Evolutionary conservation across 371 early-diverging fungal species (phyloP).

Genomic region (Syncephalis fuscata): DNA sequence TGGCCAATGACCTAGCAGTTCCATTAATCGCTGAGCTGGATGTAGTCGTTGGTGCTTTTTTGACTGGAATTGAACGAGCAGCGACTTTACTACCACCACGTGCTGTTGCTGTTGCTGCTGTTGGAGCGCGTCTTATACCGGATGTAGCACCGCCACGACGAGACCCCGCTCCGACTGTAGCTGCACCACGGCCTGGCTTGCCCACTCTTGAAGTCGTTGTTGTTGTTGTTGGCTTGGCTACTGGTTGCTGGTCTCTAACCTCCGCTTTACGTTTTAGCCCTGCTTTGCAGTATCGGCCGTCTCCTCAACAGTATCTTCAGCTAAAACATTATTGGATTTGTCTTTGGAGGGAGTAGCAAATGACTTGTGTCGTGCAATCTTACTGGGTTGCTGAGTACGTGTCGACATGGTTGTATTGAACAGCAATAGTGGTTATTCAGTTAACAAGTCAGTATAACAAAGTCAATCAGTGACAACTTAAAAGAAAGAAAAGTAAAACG

Average conservation of each 20-base stretch:
- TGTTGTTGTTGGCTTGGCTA: slow-evolving; percentile 4
- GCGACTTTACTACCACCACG: neutral
- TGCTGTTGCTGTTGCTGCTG: neutral
- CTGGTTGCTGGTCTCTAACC: neutral
- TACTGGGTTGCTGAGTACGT: too few species aligned
- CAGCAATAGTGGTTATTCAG: too few species aligned
- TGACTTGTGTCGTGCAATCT: too few species aligned
- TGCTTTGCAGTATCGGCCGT: neutral
- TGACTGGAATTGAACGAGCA: slow-evolving; percentile 1
- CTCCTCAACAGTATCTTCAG: neutral
- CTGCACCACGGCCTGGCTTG: too few species aligned
- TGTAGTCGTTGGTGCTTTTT: neutral
- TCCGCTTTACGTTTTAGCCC: neutral
- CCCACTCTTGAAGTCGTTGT: too few species aligned
- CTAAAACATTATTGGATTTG: neutral
- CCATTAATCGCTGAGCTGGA: neutral
- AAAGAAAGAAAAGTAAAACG: too few species aligned
- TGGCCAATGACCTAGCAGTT: neutral
- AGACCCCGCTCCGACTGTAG: too few species aligned
- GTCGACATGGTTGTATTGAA: too few species aligned
- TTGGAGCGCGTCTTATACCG: neutral
- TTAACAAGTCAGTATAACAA: too few species aligned
- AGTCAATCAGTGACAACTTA: too few species aligned
- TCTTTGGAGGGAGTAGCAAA: neutral
- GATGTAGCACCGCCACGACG: neutral